A percentile compares a stretch with the other conserved stretches of the same genome.
Conservation (phyloP, 78 protist genomes). For the Dictyostelium capitatum region DNA sequence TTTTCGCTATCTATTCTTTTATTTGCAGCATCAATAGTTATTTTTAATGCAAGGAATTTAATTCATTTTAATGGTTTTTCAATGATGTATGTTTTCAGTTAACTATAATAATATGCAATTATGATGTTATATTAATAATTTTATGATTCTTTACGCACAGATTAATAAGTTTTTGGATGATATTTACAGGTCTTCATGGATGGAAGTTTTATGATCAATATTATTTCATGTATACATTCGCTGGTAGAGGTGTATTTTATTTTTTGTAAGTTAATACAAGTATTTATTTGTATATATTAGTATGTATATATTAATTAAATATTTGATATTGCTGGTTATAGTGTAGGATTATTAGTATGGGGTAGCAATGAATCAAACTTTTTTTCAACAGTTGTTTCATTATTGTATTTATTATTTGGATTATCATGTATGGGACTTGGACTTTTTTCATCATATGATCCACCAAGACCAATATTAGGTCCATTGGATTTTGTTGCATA, state of each 20-base stretch:
- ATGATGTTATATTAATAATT: no score
- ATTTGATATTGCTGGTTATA: background rate
- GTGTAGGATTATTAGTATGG: slow-evolving; percentile 48
- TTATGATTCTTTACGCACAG: background rate
- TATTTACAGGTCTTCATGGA: slow-evolving; percentile 52
- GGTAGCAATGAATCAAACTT: slow-evolving; percentile 46
- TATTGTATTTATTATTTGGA: slow-evolving; percentile 59
- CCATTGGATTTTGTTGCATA: slow-evolving; percentile 43
- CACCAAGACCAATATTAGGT: slow-evolving; percentile 67
- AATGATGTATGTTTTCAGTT: slow-evolving; percentile 6
- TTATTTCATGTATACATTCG: slow-evolving; percentile 66
- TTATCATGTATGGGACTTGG: slow-evolving; percentile 47
- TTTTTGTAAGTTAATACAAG: slow-evolving; percentile 13
- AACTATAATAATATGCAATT: background rate
- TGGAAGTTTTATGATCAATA: slow-evolving; percentile 39
- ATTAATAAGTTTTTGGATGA: slow-evolving; percentile 31
- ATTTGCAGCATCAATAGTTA: background rate
- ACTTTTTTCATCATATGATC: slow-evolving; percentile 30
- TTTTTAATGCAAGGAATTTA: background rate
- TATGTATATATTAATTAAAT: background rate
- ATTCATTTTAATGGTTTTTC: slow-evolving; percentile 16
- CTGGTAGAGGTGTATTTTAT: slow-evolving; percentile 71
- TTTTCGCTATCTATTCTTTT: slow-evolving; percentile 17
- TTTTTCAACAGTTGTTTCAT: slow-evolving; percentile 31
- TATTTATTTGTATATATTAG: no score